Evolutionary conservation across 2,329 filamentous ascomycete genomes (phyloP), one percentile per base, ranked within the genome.

Genomic region (Arachnomyces sp.): DNA sequence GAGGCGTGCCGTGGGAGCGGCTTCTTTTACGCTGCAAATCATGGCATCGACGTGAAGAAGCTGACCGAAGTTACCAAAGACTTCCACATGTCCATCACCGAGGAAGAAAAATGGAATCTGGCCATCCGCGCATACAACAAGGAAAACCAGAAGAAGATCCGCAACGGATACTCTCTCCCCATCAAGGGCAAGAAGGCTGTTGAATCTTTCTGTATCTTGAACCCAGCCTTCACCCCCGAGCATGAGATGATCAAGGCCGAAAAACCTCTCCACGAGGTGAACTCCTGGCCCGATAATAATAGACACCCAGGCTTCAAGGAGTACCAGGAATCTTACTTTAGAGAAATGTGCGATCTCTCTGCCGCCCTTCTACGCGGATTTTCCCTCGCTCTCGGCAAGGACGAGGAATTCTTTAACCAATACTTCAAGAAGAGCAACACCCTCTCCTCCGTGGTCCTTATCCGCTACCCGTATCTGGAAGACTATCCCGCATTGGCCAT

Each of bases 11-110:
- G 33, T 6, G 33, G 18, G 6, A 35, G 14, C n/a, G 33, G 33
- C 7, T 35, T 35, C 33, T 35, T 35, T 14, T 35, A 35, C 33
- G 33, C 33, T 7, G 33, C 18, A 15, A 35, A 35, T 35, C 33
- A 35, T 12, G 33, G 33, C 3, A 35, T 35, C 33, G 15, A 35
- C 18, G 33, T 35, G 11, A 13, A 35, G n/a, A 15, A 18, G 12
- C 14, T 35, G 8, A 15, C 33, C 12, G 4, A 35, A 17, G 18
- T 17, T 8, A 35, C 33, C 33, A 8, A 17, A 12, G 33, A 35
- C 14, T 35, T 35, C 14, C 33, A 35, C 33, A 8, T 15, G 33
- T 35, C 33, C 14, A 35, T 35, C 33, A 35, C 33, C 6, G 33
- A 35, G 6, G 14, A 35, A 17, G 33, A 35, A 14, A 35, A 35